These are phyloP conservation scores for Acanthamoeba lenticulata DNA, from an alignment of 208 protist genomes.

Conservation along the genomic window DNA sequence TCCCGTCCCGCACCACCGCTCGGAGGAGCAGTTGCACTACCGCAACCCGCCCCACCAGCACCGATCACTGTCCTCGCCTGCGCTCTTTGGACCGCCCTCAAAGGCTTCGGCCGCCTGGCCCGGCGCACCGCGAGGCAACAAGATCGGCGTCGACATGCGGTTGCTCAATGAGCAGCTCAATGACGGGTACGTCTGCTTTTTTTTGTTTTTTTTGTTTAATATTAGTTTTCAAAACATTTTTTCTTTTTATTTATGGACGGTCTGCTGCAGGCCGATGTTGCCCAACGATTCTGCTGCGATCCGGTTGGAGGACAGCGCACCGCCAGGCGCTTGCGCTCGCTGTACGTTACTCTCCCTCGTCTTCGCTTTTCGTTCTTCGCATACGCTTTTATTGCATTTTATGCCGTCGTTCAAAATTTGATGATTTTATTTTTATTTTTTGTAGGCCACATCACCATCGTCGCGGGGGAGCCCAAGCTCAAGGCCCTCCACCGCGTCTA, in stretches of 20 bases:
- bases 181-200: neutral
- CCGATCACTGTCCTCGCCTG: neutral
- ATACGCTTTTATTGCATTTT: neutral
- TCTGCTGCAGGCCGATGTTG: neutral
- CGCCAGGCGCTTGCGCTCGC: neutral
- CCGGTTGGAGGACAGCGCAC: neutral
- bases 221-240: neutral
- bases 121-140: no score
- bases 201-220: neutral
- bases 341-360: neutral
- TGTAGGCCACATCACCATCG: neutral
- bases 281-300: neutral
- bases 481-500: conserved; percentile 5
- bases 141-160: neutral
- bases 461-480: neutral
- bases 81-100: neutral
- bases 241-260: neutral
- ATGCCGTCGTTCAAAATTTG: neutral
- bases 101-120: no score
- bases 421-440: neutral
- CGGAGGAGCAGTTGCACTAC: neutral
- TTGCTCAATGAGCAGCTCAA: neutral
- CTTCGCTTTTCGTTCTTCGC: neutral
- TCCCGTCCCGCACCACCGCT: neutral
- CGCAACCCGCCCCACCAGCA: neutral